Percentiles rank a stretch among this genome's conserved stretches.
Evolutionary conservation across 257 asterid species (phyloP).

Genomic region (Primulina eburnea): DNA sequence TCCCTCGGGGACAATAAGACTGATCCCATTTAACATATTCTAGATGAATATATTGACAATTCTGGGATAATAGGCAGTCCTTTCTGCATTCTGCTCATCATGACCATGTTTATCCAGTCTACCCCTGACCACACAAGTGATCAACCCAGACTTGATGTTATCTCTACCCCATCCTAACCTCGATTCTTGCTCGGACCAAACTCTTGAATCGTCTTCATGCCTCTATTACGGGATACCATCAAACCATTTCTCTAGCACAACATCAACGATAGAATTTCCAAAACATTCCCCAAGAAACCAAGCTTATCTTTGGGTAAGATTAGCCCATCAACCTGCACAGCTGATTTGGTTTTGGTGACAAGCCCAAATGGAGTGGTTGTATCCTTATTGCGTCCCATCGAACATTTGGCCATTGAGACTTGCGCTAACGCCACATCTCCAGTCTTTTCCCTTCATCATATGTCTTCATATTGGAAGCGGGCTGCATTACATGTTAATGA

Average conservation of each 20-base stretch:
- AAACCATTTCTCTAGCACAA: conserved; percentile 30
- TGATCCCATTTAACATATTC: conserved; percentile 84
- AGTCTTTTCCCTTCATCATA: conserved; percentile 65
- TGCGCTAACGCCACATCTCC: conserved; percentile 77
- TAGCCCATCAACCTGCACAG: conserved; percentile 60
- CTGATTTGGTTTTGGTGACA: conserved; percentile 75
- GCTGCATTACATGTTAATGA: conserved; percentile 71
- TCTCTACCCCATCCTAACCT: conserved; percentile 29
- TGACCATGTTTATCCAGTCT: conserved; percentile 85
- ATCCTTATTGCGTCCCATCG: conserved; percentile 62
- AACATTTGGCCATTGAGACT: conserved; percentile 72
- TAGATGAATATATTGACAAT: conserved; percentile 82
- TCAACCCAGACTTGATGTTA: conserved; percentile 41
- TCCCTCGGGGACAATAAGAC: conserved; percentile 46
- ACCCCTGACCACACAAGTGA: conserved; percentile 41
- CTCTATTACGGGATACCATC: conserved; percentile 22
- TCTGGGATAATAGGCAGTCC: conserved; percentile 82
- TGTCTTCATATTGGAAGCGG: conserved; percentile 72
- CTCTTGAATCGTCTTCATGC: conserved; percentile 18
- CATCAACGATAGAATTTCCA: conserved; percentile 30
- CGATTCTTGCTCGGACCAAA: conserved; percentile 24
- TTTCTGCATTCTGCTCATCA: conserved; percentile 73
- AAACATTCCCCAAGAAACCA: conserved; percentile 33
- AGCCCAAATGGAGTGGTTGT: conserved; percentile 68
- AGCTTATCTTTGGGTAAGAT: conserved; percentile 51